These are phyloP conservation scores for Purpureocillium takamizusanense DNA, from an alignment of 2,329 filamentous ascomycete genomes.

Conservation along the genomic window DNA sequence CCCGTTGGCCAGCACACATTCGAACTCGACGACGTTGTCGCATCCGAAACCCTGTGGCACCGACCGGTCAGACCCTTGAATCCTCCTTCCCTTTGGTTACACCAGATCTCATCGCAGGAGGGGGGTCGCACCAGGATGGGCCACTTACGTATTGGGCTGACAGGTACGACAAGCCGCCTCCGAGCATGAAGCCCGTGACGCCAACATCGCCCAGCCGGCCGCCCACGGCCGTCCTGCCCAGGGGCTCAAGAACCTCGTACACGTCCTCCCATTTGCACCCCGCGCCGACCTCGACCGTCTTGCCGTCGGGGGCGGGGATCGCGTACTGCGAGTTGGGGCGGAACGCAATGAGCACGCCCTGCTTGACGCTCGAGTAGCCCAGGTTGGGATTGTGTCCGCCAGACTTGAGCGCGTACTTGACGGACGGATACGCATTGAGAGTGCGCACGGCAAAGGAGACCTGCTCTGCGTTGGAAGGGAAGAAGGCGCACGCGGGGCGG, in stretches of 20 bases:
- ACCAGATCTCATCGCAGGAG: not conserved
- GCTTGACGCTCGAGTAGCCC: constrained; percentile 39
- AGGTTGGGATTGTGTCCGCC: constrained; percentile 50
- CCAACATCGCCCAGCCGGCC: constrained; percentile 37
- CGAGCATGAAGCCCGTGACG: constrained; percentile 41
- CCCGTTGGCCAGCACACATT: constrained; percentile 44
- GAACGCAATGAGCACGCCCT: constrained; percentile 32
- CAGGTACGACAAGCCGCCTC: constrained; percentile 43
- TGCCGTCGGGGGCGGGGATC: constrained; percentile 18
- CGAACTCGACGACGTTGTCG: constrained; percentile 29
- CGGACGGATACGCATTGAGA: constrained; percentile 32
- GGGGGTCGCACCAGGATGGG: constrained; percentile 18
- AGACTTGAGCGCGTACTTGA: constrained; percentile 44
- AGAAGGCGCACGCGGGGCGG: constrained; percentile 30
- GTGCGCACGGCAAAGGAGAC: constrained; percentile 43
- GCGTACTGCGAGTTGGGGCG: constrained; percentile 4
- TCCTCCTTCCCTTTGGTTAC: too few relatives aligned
- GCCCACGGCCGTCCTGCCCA: constrained; percentile 32
- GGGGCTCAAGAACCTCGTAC: constrained; percentile 27
- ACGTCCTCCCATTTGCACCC: constrained; percentile 35
- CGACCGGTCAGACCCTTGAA: constrained; percentile 13
- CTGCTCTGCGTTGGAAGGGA: constrained; percentile 37
- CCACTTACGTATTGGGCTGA: constrained; percentile 38
- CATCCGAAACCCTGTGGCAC: constrained; percentile 20
- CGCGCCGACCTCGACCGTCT: constrained; percentile 32